Evolutionary conservation across 2,329 filamentous ascomycete genomes (phyloP).

Genomic region (Plenodomus biglobosus): DNA sequence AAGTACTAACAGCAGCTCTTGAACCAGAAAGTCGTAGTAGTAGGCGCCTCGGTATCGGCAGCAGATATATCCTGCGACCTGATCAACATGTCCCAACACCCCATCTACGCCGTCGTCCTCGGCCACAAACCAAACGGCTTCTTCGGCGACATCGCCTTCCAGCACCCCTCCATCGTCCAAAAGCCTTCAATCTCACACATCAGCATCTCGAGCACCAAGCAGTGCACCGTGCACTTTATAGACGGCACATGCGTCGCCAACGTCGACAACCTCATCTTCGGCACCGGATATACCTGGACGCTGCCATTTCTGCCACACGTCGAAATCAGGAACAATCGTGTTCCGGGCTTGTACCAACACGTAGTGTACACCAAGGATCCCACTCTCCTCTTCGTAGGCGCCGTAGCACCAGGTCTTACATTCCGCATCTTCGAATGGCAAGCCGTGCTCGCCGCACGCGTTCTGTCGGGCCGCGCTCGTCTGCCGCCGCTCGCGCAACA

Average conservation of each 20-base stretch:
- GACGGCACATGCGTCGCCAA: slow-evolving; percentile 56
- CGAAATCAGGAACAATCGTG: slow-evolving; percentile 56
- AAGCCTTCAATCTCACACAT: slow-evolving; percentile 54
- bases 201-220: slow-evolving; percentile 29
- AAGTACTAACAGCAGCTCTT: not conserved
- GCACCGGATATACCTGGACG: slow-evolving; percentile 67
- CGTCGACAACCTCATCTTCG: slow-evolving; percentile 66
- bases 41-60: slow-evolving; percentile 66
- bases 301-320: slow-evolving; percentile 58
- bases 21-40: slow-evolving; percentile 58
- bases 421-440: slow-evolving; percentile 73
- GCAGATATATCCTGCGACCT: slow-evolving; percentile 63
- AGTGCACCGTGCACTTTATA: slow-evolving; percentile 56
- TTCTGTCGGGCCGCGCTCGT: slow-evolving; percentile 57
- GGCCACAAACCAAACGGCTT: slow-evolving; percentile 56
- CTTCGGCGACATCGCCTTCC: slow-evolving; percentile 62
- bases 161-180: slow-evolving; percentile 56
- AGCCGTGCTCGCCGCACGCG: slow-evolving; percentile 61
- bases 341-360: slow-evolving; percentile 61
- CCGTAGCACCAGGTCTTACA: slow-evolving; percentile 55
- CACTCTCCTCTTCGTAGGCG: slow-evolving; percentile 60
- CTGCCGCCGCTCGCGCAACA: slow-evolving; percentile 56
- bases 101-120: slow-evolving; percentile 58
- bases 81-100: slow-evolving; percentile 48
- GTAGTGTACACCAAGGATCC: slow-evolving; percentile 59